Evolutionary conservation across 768 basidiomycete genomes (phyloP), one percentile per base, ranked within the genome.

Genomic region (Candolleomyces aberdarensis): DNA sequence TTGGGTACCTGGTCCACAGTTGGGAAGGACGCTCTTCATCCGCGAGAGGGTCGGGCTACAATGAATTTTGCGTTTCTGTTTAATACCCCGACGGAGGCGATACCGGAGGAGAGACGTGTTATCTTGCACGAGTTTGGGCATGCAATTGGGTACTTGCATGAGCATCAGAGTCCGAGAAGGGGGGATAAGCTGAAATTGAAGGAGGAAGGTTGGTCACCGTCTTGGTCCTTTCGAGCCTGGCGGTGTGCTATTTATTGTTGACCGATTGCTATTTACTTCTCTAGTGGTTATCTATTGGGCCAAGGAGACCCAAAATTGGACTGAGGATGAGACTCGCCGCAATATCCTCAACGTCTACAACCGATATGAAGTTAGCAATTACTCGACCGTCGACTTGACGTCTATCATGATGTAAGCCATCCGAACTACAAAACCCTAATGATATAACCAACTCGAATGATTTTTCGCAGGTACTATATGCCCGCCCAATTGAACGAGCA

Each of bases 81-180:
- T n/a, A n/a, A n/a, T n/a, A n/a, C n/a, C n/a, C n/a, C 15, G 11
- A 15, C 36, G 0, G 41, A 9, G 6, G 31, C 44, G 31, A 39
- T 19, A 14, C 51, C 31, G 0, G 41, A 57, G 2, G 66, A 67
- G 20, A 13, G 49, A 5, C 64, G 66, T 20, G 61, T 62, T 10
- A 65, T 67, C 29, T 48, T 67, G 3, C 66, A 67, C 39, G 66
- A 67, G 53, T 67, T 67, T 43, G 66, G 66, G 1, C 66, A 65
- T 53, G 57, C 61, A 6, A 54, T 67, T 22, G 66, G 66, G 4
- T 60, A 63, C 17, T 32, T 62, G 40, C 64, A 67, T 39, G 66
- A 65, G 47, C 66, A 67, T 49, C 66, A 67, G 43, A 62, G 57
- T 39, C 62, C 66, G 10, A 9, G 41, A 1, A 60, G 66, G 9